Conservation (phyloP, 306 rosid species). For the Vicia villosa region DNA sequence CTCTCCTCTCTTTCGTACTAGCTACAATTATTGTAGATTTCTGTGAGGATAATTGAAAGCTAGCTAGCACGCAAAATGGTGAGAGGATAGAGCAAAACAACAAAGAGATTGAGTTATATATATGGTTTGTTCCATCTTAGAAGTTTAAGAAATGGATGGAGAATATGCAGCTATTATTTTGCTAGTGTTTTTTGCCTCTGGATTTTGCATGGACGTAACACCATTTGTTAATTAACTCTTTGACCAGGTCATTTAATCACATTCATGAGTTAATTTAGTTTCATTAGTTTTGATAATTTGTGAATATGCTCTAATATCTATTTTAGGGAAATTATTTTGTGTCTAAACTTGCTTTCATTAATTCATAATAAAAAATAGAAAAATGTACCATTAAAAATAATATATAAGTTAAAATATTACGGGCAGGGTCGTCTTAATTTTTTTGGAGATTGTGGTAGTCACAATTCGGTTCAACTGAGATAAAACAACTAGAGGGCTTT, state of each 20-base stretch:
- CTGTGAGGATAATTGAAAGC: conserved; percentile 16
- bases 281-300: neutral
- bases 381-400: neutral
- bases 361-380: neutral
- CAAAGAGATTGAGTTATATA: conserved; percentile 7
- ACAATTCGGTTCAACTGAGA: too few relatives aligned
- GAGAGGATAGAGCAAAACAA: conserved; percentile 32
- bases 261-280: neutral
- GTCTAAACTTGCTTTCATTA: neutral
- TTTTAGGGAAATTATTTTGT: neutral
- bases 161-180: conserved; percentile 21
- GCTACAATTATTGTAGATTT: neutral
- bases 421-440: too few relatives aligned
- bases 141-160: conserved; percentile 42
- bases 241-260: conserved; percentile 30
- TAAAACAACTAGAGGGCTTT: too few relatives aligned
- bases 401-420: too few relatives aligned
- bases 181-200: neutral
- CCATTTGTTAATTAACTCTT: neutral
- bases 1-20: neutral
- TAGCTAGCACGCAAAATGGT: conserved; percentile 8
- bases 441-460: too few relatives aligned
- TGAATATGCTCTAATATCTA: neutral
- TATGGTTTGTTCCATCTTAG: conserved; percentile 5
- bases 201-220: neutral